Evolutionary conservation across 2,329 filamentous ascomycete genomes (phyloP).

Genomic region (Fonsecaea pedrosoi): DNA sequence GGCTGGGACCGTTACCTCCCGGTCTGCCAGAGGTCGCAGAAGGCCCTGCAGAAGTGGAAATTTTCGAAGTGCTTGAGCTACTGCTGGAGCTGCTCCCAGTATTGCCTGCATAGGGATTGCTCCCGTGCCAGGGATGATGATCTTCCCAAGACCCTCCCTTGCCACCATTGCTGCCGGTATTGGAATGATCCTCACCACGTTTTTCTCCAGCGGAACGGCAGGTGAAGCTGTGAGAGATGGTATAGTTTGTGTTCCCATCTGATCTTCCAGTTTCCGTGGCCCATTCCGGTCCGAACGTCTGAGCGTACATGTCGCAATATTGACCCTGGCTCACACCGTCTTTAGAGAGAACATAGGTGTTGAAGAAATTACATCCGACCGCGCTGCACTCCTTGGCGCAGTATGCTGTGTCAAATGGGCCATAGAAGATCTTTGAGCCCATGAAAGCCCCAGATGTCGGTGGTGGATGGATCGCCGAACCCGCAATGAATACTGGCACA

Average conservation of each 20-base stretch:
- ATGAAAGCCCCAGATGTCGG: slow-evolving; percentile 27
- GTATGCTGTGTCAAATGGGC: slow-evolving; percentile 29
- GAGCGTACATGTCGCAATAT: slow-evolving; percentile 34
- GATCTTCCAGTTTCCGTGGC: slow-evolving; percentile 28
- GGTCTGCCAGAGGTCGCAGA: not conserved
- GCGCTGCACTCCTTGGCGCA: slow-evolving; percentile 27
- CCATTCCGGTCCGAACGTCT: slow-evolving; percentile 18
- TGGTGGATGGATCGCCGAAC: slow-evolving; percentile 27
- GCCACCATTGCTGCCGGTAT: not conserved
- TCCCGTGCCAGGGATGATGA: slow-evolving; percentile 29
- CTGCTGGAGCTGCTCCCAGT: not conserved
- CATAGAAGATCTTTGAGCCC: slow-evolving; percentile 30
- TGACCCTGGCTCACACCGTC: slow-evolving; percentile 30
- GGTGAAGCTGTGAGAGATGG: slow-evolving; percentile 29
- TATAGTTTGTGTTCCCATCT: slow-evolving; percentile 22
- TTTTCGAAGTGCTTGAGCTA: slow-evolving; percentile 1
- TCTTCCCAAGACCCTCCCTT: slow-evolving; percentile 23
- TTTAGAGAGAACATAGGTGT: slow-evolving; percentile 33
- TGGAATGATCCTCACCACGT: slow-evolving; percentile 11
- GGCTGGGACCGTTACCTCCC: not conserved
- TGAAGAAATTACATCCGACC: slow-evolving; percentile 32
- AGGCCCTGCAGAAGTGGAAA: not conserved
- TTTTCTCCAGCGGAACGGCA: slow-evolving; percentile 24
- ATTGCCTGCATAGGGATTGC: slow-evolving; percentile 10
- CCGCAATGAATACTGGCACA: slow-evolving; percentile 26